These are phyloP conservation scores for Xylariaceae sp. DNA, from an alignment of 2,329 filamentous ascomycete genomes.

Conservation along the genomic window DNA sequence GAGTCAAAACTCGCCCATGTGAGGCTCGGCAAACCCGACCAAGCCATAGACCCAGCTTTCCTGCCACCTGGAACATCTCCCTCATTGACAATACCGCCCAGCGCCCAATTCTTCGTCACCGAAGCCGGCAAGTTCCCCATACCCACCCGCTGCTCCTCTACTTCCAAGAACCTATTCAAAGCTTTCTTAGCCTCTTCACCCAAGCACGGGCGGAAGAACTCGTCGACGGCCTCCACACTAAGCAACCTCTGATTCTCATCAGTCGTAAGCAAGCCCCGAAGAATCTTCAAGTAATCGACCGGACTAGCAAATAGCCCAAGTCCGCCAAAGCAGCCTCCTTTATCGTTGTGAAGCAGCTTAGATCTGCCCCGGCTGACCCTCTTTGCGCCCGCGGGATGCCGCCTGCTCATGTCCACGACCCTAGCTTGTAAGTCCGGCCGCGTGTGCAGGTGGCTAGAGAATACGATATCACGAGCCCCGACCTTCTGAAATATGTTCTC, in stretches of 20 bases:
- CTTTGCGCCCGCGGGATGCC: conserved; percentile 16
- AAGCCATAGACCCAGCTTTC: conserved; percentile 22
- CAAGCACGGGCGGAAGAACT: conserved; percentile 24
- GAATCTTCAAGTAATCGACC: conserved; percentile 19
- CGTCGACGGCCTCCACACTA: conserved; percentile 8
- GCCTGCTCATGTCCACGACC: conserved; percentile 23
- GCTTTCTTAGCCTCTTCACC: conserved; percentile 17
- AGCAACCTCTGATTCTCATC: conserved; percentile 16
- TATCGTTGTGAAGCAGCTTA: conserved; percentile 17
- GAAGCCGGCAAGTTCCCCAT: conserved; percentile 21
- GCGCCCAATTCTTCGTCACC: conserved; percentile 16
- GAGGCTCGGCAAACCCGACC: conserved; percentile 22
- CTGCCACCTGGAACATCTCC: conserved; percentile 22
- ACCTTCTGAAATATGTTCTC: conserved; percentile 20
- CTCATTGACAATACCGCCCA: conserved; percentile 24
- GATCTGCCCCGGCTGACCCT: conserved; percentile 18
- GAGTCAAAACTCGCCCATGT: conserved; percentile 16
- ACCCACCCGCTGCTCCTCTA: conserved; percentile 15
- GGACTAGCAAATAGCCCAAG: conserved; percentile 21
- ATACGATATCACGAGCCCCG: conserved; percentile 19
- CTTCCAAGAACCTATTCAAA: conserved; percentile 7
- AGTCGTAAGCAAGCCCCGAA: conserved; percentile 17
- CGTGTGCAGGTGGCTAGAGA: conserved; percentile 17
- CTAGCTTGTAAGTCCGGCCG: conserved; percentile 18
- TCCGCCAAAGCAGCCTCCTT: conserved; percentile 22